phyloP scores from a whole-genome alignment of 345 rosid species.

The Iberis pinnata region DNA sequence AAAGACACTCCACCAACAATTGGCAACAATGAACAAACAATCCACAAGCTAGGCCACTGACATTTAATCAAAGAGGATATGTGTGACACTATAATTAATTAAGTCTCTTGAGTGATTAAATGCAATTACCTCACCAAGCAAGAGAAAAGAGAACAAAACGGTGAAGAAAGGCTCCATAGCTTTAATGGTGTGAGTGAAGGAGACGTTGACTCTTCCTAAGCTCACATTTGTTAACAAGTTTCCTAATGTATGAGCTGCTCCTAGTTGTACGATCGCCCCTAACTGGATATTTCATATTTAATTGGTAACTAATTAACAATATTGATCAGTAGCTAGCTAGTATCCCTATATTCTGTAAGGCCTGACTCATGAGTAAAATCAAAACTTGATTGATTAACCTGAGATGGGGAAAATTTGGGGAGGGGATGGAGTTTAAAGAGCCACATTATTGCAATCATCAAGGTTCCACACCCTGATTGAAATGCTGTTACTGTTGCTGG shows the following conservation, averaged over 20 bases:
- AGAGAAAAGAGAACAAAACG: slow-evolving; percentile 54
- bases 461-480: slow-evolving; percentile 67
- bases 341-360: too few species aligned
- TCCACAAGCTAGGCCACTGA: slow-evolving; percentile 64
- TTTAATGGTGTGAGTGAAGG: slow-evolving; percentile 92
- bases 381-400: slow-evolving; percentile 34
- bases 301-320: too few species aligned
- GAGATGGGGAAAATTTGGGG: slow-evolving; percentile 58
- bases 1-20: slow-evolving; percentile 79
- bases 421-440: slow-evolving; percentile 45
- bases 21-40: slow-evolving; percentile 55
- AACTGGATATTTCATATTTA: slow-evolving; percentile 49
- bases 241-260: slow-evolving; percentile 69
- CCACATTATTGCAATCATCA: slow-evolving; percentile 63
- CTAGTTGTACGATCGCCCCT: slow-evolving; percentile 60
- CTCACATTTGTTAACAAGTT: slow-evolving; percentile 79
- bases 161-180: slow-evolving; percentile 94
- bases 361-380: too few species aligned
- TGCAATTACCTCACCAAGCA: slow-evolving; percentile 57
- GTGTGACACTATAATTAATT: too few species aligned
- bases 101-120: background rate
- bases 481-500: slow-evolving; percentile 82
- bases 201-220: slow-evolving; percentile 65
- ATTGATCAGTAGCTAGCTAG: too few species aligned
- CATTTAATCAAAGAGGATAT: background rate